Evolutionary conservation across 768 basidiomycete species (phyloP).

Genomic region (Kwoniella botswanensis): DNA sequence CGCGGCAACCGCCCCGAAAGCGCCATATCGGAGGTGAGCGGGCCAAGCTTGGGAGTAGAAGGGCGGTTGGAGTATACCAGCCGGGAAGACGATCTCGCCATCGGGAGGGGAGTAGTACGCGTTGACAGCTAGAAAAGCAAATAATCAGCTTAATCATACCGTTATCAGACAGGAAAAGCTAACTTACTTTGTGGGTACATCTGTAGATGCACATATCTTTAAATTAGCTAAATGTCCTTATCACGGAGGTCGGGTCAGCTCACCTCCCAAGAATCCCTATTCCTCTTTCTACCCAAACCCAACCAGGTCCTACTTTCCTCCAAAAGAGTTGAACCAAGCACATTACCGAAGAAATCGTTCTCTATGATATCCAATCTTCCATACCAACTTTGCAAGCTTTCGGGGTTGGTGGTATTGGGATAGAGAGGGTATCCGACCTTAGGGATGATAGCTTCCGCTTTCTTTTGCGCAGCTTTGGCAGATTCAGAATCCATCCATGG

Average conservation of each 20-base stretch:
- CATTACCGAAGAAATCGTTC: conserved; percentile 81
- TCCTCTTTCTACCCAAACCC: conserved; percentile 71
- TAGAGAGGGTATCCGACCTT: conserved; percentile 93
- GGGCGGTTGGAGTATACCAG: conserved; percentile 89
- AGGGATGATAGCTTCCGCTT: conserved; percentile 81
- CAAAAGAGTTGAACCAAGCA: conserved; percentile 67
- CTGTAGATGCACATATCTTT: background rate
- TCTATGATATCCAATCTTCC: conserved; percentile 66
- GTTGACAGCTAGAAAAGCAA: conserved; percentile 33
- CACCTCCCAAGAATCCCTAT: conserved; percentile 85
- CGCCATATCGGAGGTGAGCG: conserved; percentile 83
- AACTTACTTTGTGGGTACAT: conserved; percentile 50
- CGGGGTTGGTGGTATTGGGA: conserved; percentile 76
- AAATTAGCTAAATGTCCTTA: background rate
- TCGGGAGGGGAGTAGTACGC: conserved; percentile 67
- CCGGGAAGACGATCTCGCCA: conserved; percentile 92
- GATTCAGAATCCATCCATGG: conserved; percentile 92
- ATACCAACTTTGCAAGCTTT: conserved; percentile 77
- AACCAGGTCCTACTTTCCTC: conserved; percentile 74
- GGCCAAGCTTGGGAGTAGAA: conserved; percentile 91
- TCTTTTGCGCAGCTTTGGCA: conserved; percentile 78
- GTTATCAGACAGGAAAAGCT: background rate
- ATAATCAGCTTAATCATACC: background rate
- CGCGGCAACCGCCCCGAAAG: conserved; percentile 88
- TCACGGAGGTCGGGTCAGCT: too few relatives aligned